Base-by-base conservation (phyloP, 1,284 basidiomycete species). In the Rhodotorula mucilaginosa region DNA sequence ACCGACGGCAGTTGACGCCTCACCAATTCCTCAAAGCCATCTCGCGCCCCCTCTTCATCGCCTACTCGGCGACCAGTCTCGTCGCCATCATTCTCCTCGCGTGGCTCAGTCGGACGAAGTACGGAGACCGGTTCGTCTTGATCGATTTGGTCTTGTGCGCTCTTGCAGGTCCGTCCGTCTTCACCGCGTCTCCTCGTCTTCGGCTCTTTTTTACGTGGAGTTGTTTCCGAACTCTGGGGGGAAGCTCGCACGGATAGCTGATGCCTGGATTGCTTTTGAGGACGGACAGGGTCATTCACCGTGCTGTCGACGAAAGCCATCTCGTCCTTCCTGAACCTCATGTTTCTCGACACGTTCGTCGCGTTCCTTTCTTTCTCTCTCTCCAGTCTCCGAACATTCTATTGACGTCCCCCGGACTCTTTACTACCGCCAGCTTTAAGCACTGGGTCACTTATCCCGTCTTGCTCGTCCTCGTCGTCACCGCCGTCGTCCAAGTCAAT, bases 271-370 rank as follows among this genome's bases (percentile, higher is more conserved):
- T n/a, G n/a, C n/a, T n/a, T n/a, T 23, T 16, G 49, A 21, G 5
- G 15, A 8, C 57, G 19, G 73, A 0, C 72, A 89, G 93, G 93
- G 39, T 95, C 93, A 7, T 97, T 95, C 80, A 97, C 95, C 1
- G 95, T 97, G 0, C 84, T 99, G 5, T 88, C 92, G 0, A 98
- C 96, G 2, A 98, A 99, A 80, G 95, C 91, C 1, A 82, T 97
- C 52, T 95, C 93, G 19, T 92, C 90, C 1, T 83, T 99, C 47
- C 82, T 97, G 52, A 90, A 90, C 23, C 83, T 87, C 74, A 84
- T 90, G 79, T 90, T 90, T 84, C 82, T 90, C 34, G 84, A 87
- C 34, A 88, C 91, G 72, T 64, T 44, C n/a, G 54, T n/a, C 44
- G 7, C 90, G 92, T 80, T 84, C 85, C 19, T 49, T 29, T 8